Evolutionary conservation across 352 stramenopile species (phyloP), one percentile per base, ranked within the genome.

Genomic region (Globisporangium orthogonon): DNA sequence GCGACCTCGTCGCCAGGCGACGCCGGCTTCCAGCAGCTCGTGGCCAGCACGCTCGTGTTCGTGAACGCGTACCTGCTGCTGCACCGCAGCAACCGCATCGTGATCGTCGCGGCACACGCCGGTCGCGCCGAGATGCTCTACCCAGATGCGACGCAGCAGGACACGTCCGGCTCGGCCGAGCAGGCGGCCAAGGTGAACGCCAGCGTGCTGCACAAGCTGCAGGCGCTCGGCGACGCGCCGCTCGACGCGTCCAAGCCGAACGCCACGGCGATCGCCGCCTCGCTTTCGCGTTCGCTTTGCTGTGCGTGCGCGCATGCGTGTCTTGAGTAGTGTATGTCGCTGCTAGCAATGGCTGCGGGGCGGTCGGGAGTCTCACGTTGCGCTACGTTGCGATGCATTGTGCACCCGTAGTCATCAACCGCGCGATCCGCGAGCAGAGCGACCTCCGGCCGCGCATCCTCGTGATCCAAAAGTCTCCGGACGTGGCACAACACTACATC

Each of bases 401-500:
- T 23, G 23, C 23, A 23, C 23, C 23, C 23, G 23, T 14, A 94
- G 84, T 91, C 51, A 94, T 94, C 56, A 94, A 95, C 62, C 77
- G 84, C 52, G 83, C 83, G 3, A 91, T 92, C 43, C 84, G 75
- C 33, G 84, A 94, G 50, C 71, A 94, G 50, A 61, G 71, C 15
- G 82, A 94, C 51, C 53, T 92, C 29, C 78, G 73, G 23, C 81
- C 86, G 29, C 77, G 84, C n/a, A 91, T 95, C 52, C 69, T 95
- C 53, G 74, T 94, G 40, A 63, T 95, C 48, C 84, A 95, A 53
- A 89, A 88, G 55, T 87, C 83, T 14, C 73, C 81, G 3, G 86
- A 95, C 53, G 82, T 93, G 54, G 87, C 86, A 44, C 75, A 83
- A 65, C 84, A 94, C 63, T 95, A 95, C 69, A 95, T 95, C 51